phyloP scores from a whole-genome alignment of 2,329 filamentous ascomycete genomes.

The Xenoacremonium recifei region DNA sequence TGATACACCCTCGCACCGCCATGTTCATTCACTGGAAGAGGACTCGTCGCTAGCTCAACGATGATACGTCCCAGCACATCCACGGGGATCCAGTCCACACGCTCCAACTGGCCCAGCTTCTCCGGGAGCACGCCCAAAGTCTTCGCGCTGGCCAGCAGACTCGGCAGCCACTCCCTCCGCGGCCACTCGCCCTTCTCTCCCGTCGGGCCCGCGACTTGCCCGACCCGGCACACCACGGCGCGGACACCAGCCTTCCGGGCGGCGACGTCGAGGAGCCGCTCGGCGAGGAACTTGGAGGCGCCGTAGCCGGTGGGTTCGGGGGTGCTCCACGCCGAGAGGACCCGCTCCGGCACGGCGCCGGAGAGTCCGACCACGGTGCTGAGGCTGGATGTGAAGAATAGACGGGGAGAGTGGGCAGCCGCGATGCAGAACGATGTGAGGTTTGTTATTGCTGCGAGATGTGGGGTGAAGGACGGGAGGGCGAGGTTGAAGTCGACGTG shows the following conservation, averaged over 20 bases:
- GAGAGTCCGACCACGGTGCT: neutral
- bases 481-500: slow-evolving; percentile 18
- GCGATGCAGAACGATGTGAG: slow-evolving; percentile 8
- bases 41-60: neutral
- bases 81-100: slow-evolving; percentile 4
- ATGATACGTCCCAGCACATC: neutral
- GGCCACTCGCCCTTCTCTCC: neutral
- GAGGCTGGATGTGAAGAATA: slow-evolving; percentile 1
- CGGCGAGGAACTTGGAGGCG: slow-evolving; percentile 2
- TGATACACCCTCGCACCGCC: too few relatives aligned
- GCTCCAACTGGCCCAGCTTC: neutral
- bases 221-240: slow-evolving; percentile 1
- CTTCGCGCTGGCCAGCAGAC: neutral
- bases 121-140: neutral
- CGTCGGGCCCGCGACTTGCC: slow-evolving; percentile 2
- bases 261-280: neutral
- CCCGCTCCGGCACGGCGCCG: neutral
- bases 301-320: slow-evolving; percentile 1
- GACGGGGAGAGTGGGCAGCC: neutral
- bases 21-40: too few relatives aligned
- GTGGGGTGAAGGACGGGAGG: slow-evolving; percentile 15
- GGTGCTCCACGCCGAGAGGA: too few relatives aligned
- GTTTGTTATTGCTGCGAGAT: slow-evolving; percentile 11
- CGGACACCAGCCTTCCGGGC: neutral
- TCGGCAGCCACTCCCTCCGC: slow-evolving; percentile 3